These are phyloP conservation scores for Serpula lacrymans DNA, from an alignment of 768 basidiomycete genomes.

Conservation along the genomic window DNA sequence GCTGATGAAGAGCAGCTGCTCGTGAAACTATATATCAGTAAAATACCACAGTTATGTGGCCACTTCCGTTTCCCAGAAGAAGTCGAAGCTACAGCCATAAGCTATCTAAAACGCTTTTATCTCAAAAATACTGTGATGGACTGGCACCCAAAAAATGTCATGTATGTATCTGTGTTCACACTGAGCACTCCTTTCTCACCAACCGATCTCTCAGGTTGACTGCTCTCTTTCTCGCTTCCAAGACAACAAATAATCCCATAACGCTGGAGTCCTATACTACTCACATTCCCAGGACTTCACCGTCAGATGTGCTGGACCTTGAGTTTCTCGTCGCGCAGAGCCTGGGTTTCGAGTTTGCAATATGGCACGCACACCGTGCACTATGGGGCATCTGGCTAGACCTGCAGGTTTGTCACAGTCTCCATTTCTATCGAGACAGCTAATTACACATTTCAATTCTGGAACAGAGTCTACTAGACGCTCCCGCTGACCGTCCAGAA, in stretches of 20 bases:
- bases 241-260: constrained; percentile 95
- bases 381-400: constrained; percentile 89
- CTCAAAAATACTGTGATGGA: constrained; percentile 98
- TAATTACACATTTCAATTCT: neutral
- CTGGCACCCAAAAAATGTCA: constrained; percentile 98
- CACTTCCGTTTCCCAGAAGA: constrained; percentile 88
- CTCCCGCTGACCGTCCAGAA: constrained; percentile 44
- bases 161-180: constrained; percentile 51
- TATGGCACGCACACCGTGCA: constrained; percentile 88
- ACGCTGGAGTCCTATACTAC: constrained; percentile 81
- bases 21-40: constrained; percentile 84
- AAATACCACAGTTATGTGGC: constrained; percentile 80
- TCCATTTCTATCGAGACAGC: constrained; percentile 1
- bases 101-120: constrained; percentile 95
- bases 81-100: constrained; percentile 89
- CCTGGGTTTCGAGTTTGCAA: constrained; percentile 89
- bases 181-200: neutral
- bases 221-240: constrained; percentile 90
- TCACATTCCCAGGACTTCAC: constrained; percentile 76
- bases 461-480: constrained; percentile 54
- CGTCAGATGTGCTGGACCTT: constrained; percentile 85
- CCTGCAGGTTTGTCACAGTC: constrained; percentile 59
- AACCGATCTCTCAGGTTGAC: constrained; percentile 66
- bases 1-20: constrained; percentile 85
- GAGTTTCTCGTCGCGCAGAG: constrained; percentile 97